Evolutionary conservation across 1,284 basidiomycete species (phyloP).

Genomic region (Tranzscheliella williamsii): DNA sequence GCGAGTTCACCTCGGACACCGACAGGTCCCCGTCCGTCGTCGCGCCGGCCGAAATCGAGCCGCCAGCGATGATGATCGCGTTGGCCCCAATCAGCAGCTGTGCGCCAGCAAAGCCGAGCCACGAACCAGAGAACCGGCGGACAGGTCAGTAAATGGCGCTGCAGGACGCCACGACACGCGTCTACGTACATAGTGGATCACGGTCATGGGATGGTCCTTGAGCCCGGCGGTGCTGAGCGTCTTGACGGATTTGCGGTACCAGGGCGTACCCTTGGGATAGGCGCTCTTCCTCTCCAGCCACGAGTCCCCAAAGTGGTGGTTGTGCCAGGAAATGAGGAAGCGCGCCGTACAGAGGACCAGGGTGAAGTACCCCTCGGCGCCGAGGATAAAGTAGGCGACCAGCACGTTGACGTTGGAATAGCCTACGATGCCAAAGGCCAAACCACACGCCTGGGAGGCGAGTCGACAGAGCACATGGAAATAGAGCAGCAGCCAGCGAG

Average conservation of each 20-base stretch:
- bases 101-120: no score
- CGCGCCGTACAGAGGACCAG: conserved; percentile 39
- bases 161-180: no score
- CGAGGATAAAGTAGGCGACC: conserved; percentile 41
- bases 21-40: conserved; percentile 3
- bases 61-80: conserved; percentile 24
- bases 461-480: conserved; percentile 36
- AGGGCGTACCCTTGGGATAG: neutral
- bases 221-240: neutral
- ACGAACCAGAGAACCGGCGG: no score
- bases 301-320: conserved; percentile 18
- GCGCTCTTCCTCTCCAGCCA: conserved; percentile 19
- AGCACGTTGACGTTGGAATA: conserved; percentile 15
- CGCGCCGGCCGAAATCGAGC: conserved; percentile 8
- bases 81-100: conserved; percentile 21
- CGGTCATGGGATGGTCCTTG: neutral
- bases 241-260: neutral
- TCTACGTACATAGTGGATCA: no score
- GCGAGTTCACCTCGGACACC: neutral
- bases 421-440: conserved; percentile 31
- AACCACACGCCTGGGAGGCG: conserved; percentile 26
- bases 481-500: conserved; percentile 24
- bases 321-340: conserved; percentile 44
- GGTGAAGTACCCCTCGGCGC: conserved; percentile 44
- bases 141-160: no score